A percentile compares a stretch with the other conserved stretches of the same genome.
These are phyloP conservation scores for Chenopodium berlandieri DNA, from an alignment of 148 eudicot genomes.

Conservation along the genomic window DNA sequence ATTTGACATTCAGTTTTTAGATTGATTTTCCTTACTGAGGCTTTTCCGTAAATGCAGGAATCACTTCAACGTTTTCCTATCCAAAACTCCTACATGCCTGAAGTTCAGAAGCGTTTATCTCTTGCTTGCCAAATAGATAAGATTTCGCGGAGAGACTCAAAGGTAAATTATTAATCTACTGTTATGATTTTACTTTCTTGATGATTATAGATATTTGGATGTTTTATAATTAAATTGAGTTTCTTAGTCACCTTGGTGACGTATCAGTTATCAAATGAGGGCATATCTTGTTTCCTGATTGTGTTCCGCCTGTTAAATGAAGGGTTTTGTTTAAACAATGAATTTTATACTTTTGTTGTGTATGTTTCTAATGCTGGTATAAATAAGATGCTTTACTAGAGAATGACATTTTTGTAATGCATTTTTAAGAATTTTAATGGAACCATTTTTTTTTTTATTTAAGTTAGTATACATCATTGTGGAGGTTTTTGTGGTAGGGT, in stretches of 20 bases:
- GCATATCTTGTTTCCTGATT: neutral
- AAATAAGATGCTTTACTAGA: neutral
- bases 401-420: neutral
- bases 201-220: neutral
- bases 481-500: neutral
- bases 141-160: constrained; percentile 65
- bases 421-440: neutral
- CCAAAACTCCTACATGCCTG: constrained; percentile 78
- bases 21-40: neutral
- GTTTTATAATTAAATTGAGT: neutral
- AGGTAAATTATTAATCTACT: constrained; percentile 44
- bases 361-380: neutral
- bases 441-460: neutral
- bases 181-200: constrained; percentile 3
- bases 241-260: neutral
- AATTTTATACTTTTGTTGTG: neutral
- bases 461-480: neutral
- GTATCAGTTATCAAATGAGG: neutral
- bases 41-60: constrained; percentile 51
- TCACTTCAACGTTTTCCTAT: constrained; percentile 78
- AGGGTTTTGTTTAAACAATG: neutral
- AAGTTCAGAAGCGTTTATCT: constrained; percentile 69
- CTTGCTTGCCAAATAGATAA: constrained; percentile 93
- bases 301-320: neutral
- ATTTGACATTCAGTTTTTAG: neutral